Percentiles rank a stretch among this genome's conserved stretches.
Conservation (phyloP, 2,329 filamentous ascomycete species). For the Cadophora sp. region DNA sequence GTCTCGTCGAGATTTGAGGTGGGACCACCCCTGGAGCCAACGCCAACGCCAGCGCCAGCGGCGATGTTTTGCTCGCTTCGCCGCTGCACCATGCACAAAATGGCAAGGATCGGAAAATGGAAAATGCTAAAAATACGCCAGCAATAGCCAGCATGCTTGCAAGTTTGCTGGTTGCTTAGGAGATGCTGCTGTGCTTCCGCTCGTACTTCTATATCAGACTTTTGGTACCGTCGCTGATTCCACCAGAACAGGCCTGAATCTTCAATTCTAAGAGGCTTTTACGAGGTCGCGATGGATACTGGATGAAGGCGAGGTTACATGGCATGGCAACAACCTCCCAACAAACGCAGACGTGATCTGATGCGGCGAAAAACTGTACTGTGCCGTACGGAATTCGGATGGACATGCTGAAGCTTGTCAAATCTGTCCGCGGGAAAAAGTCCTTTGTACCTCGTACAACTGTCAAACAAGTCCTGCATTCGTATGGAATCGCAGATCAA, state of each 20-base stretch:
- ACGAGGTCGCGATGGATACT: conserved; percentile 12
- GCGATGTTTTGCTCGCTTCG: conserved; percentile 13
- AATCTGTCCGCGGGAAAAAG: background rate
- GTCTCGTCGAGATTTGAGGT: conserved; percentile 16
- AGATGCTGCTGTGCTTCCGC: too few species aligned
- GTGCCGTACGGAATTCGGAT: background rate
- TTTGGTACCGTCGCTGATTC: background rate
- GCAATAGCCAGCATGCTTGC: background rate
- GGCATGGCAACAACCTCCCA: background rate
- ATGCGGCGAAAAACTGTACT: conserved; percentile 4
- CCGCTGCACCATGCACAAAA: conserved; percentile 7
- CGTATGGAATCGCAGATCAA: conserved; percentile 6
- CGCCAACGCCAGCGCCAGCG: conserved; percentile 4
- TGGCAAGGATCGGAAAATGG: conserved; percentile 17
- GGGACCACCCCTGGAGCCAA: conserved; percentile 8
- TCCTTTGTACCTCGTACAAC: conserved; percentile 2
- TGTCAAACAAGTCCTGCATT: background rate
- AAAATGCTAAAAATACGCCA: conserved; percentile 24
- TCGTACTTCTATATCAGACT: too few species aligned
- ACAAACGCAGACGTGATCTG: background rate
- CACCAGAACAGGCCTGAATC: background rate
- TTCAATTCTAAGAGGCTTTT: background rate
- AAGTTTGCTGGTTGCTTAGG: background rate
- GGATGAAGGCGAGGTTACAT: background rate
- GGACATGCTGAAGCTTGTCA: background rate